A percentile compares a stretch with the other conserved stretches of the same genome.
phyloP scores from a whole-genome alignment of 2,329 filamentous ascomycete species.

The Calonectria henricotiae region DNA sequence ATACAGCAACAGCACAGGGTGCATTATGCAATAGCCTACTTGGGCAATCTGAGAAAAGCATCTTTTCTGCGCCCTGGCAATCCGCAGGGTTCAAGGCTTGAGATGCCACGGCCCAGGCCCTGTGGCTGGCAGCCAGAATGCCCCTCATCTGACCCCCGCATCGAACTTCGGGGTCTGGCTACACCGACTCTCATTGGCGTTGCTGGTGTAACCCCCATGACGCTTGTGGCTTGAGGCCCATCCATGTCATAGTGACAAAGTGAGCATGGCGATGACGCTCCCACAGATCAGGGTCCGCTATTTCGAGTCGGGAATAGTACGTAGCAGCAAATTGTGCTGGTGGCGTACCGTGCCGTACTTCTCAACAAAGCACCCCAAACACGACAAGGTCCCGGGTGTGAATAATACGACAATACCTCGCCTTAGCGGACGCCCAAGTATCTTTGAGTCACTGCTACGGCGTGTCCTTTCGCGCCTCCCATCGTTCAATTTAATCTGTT shows the following conservation, averaged over 20 bases:
- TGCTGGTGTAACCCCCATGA: constrained; percentile 19
- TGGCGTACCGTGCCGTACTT: constrained; percentile 34
- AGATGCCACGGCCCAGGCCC: constrained; percentile 27
- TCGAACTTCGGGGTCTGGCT: constrained; percentile 46
- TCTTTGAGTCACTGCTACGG: constrained; percentile 28
- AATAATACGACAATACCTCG: constrained; percentile 30
- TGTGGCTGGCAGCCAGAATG: constrained; percentile 38
- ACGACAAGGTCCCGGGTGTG: background rate
- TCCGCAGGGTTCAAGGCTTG: constrained; percentile 3
- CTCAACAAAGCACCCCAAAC: constrained; percentile 46
- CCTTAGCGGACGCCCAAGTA: constrained; percentile 35
- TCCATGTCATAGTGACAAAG: constrained; percentile 29
- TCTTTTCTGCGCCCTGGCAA: constrained; percentile 2
- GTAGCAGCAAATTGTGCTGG: constrained; percentile 17
- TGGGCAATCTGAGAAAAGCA: constrained; percentile 8
- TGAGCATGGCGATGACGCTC: constrained; percentile 29
- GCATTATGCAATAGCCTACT: constrained; percentile 16
- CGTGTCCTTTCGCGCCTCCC: background rate
- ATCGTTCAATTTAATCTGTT: constrained; percentile 11
- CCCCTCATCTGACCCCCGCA: constrained; percentile 49
- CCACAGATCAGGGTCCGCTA: constrained; percentile 22
- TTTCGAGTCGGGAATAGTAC: constrained; percentile 8
- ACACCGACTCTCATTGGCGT: constrained; percentile 40
- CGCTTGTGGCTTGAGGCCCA: constrained; percentile 28
- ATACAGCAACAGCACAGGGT: constrained; percentile 10